Evolutionary conservation across 495 filamentous ascomycete species (phyloP).

Genomic region (Penicillium samsonianum): DNA sequence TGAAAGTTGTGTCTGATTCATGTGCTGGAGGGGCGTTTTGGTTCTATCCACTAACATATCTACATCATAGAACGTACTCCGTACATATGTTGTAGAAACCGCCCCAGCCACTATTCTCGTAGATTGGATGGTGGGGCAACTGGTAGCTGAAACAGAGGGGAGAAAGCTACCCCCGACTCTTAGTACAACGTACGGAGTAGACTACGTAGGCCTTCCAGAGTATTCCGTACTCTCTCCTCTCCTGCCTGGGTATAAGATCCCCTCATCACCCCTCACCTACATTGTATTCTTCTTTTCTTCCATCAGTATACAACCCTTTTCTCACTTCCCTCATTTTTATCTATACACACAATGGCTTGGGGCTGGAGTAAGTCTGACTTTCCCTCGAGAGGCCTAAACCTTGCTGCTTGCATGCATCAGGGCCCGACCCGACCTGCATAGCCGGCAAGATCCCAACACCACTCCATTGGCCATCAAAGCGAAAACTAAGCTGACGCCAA

Average conservation of each 20-base stretch:
- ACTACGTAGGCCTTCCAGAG: slow-evolving; percentile 24
- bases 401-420: slow-evolving; percentile 8
- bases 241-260: slow-evolving; percentile 25
- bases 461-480: neutral
- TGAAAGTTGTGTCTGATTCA: neutral
- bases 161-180: slow-evolving; percentile 12
- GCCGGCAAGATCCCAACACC: neutral
- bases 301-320: slow-evolving; percentile 12
- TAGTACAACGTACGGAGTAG: slow-evolving; percentile 4
- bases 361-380: slow-evolving; percentile 37
- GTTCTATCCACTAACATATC: slow-evolving; percentile 12
- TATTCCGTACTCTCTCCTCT: slow-evolving; percentile 17
- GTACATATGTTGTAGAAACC: neutral
- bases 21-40: slow-evolving; percentile 13
- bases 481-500: slow-evolving; percentile 10
- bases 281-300: neutral
- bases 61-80: slow-evolving; percentile 10
- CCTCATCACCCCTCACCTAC: slow-evolving; percentile 1
- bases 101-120: slow-evolving; percentile 21
- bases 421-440: slow-evolving; percentile 13
- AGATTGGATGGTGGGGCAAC: slow-evolving; percentile 19
- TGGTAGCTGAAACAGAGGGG: slow-evolving; percentile 20
- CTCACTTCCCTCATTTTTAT: slow-evolving; percentile 7
- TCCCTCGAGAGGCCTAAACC: neutral
- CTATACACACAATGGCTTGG: slow-evolving; percentile 36